phyloP scores from a whole-genome alignment of 441 rosid species.

The Aleurites moluccanus region DNA sequence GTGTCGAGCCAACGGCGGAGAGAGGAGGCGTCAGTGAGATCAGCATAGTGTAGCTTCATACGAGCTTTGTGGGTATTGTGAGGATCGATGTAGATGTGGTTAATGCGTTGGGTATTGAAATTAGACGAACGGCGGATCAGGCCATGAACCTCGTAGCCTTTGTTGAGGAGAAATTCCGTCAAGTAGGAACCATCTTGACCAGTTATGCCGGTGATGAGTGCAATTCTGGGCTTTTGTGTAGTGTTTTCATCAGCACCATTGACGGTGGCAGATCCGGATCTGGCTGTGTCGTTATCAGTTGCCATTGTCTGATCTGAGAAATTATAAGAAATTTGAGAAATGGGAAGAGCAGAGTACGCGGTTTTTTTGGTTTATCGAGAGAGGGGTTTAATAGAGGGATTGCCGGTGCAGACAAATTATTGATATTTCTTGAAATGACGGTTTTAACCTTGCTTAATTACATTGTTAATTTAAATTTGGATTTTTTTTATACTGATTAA shows the following conservation, averaged over 20 bases:
- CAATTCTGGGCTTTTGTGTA: slow-evolving; percentile 36
- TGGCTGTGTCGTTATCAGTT: slow-evolving; percentile 26
- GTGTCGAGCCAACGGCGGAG: slow-evolving; percentile 90
- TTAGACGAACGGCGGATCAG: slow-evolving; percentile 86
- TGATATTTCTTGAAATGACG: no score
- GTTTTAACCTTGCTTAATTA: no score
- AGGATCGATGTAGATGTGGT: slow-evolving; percentile 89
- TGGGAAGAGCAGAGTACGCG: background rate
- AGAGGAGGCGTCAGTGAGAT: slow-evolving; percentile 81
- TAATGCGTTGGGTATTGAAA: slow-evolving; percentile 86
- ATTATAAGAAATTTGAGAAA: background rate
- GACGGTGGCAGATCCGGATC: slow-evolving; percentile 24
- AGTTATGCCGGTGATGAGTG: slow-evolving; percentile 83
- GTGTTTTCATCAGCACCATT: slow-evolving; percentile 7
- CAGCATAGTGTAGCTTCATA: slow-evolving; percentile 93
- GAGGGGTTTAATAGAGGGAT: slow-evolving; percentile 19
- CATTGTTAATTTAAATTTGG: no score
- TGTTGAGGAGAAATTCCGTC: slow-evolving; percentile 70
- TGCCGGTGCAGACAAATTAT: background rate
- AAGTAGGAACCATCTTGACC: slow-evolving; percentile 93
- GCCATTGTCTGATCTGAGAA: slow-evolving; percentile 35
- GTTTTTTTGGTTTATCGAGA: background rate
- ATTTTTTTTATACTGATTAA: no score
- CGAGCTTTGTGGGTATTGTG: slow-evolving; percentile 78
- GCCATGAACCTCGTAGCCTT: slow-evolving; percentile 82